A percentile compares a stretch with the other conserved stretches of the same genome.
Evolutionary conservation across 2,329 filamentous ascomycete genomes (phyloP).

Genomic region (Botryosphaeria dothidea): DNA sequence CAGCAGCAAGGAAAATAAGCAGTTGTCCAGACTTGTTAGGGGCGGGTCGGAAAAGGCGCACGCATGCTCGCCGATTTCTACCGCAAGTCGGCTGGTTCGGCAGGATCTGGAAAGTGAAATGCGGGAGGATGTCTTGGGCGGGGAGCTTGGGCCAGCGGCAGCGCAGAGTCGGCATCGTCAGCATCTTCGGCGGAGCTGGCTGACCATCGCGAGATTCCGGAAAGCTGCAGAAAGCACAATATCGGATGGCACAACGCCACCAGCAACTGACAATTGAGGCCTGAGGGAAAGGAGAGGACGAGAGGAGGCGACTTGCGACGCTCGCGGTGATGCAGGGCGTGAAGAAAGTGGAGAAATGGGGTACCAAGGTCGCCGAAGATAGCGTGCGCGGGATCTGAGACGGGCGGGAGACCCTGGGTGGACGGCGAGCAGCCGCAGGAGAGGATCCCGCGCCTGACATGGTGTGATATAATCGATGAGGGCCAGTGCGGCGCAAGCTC

Average conservation of each 20-base stretch:
- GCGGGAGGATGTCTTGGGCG: neutral
- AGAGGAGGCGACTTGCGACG: neutral
- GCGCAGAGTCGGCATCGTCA: conserved; percentile 5
- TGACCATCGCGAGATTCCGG: neutral
- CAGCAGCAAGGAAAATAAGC: conserved; percentile 9
- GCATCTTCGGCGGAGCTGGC: neutral
- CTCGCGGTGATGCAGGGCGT: neutral
- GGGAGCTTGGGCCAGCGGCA: conserved; percentile 1
- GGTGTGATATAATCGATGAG: neutral
- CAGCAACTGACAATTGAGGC: neutral
- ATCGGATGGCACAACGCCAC: neutral
- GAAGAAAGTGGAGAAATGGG: conserved; percentile 7
- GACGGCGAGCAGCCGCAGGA: neutral
- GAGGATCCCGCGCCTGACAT: neutral
- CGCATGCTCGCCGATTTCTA: neutral
- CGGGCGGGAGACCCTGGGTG: neutral
- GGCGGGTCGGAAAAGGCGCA: neutral
- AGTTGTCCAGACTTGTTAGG: neutral
- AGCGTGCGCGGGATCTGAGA: conserved; percentile 10
- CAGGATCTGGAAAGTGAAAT: neutral
- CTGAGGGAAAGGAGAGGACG: neutral
- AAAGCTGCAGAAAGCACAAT: neutral
- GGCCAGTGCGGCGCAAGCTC: neutral
- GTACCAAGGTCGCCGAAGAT: neutral
- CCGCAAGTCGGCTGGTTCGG: conserved; percentile 5